Percentiles rank a stretch among this genome's conserved stretches.
phyloP scores from a whole-genome alignment of 2,329 filamentous ascomycete genomes.

The Mycosphaerella arachidis region DNA sequence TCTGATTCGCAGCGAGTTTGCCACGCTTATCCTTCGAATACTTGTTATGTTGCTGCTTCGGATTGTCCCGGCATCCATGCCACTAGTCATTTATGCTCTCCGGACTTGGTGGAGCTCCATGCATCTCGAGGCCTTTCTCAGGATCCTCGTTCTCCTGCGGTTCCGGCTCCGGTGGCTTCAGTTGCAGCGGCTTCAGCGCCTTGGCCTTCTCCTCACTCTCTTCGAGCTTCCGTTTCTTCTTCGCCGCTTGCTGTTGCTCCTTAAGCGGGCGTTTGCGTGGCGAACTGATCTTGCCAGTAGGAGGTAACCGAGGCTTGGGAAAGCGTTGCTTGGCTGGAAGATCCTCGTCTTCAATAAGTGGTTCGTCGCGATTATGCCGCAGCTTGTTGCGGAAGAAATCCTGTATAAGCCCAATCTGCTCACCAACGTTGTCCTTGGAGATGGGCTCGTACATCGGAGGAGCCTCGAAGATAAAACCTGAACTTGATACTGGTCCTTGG shows the following conservation, averaged over 20 bases:
- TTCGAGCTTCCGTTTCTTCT: slow-evolving; percentile 75
- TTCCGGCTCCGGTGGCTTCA: slow-evolving; percentile 32
- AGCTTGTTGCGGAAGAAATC: slow-evolving; percentile 90
- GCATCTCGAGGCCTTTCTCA: slow-evolving; percentile 61
- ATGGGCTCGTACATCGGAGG: slow-evolving; percentile 71
- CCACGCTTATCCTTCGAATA: background rate
- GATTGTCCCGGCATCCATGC: background rate
- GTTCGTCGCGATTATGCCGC: slow-evolving; percentile 74
- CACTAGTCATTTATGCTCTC: slow-evolving; percentile 56
- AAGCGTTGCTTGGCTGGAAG: slow-evolving; percentile 84
- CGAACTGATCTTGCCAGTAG: slow-evolving; percentile 82
- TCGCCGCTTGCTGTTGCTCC: slow-evolving; percentile 76
- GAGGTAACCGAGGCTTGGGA: slow-evolving; percentile 56
- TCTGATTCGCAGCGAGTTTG: background rate
- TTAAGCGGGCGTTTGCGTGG: slow-evolving; percentile 77
- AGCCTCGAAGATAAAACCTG: slow-evolving; percentile 60
- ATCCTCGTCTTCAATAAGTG: slow-evolving; percentile 90
- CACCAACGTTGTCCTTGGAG: slow-evolving; percentile 69
- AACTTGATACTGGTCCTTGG: slow-evolving; percentile 56
- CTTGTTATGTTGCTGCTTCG: background rate
- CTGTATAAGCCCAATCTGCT: slow-evolving; percentile 81
- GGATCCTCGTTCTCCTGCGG: slow-evolving; percentile 52
- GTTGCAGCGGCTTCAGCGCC: slow-evolving; percentile 45
- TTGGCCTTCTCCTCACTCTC: slow-evolving; percentile 38
- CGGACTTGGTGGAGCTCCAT: slow-evolving; percentile 74